Evolutionary conservation across 345 rosid species (phyloP).

Genomic region (Eucalyptus sideroxylon): DNA sequence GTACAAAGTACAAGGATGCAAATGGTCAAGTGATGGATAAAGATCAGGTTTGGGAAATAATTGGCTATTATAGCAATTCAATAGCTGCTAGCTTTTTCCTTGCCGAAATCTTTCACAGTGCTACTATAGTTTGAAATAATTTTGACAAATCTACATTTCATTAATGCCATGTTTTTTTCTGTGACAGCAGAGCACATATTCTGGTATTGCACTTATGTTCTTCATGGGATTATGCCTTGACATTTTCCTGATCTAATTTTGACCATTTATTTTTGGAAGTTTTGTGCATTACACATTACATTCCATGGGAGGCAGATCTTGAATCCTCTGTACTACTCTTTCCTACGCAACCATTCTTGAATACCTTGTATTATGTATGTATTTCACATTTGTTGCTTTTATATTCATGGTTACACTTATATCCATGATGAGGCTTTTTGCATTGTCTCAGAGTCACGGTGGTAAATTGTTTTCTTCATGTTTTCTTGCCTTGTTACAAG

Average conservation of each 20-base stretch:
- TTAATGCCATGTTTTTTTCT: neutral
- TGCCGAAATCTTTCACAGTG: neutral
- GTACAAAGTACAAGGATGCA: constrained; percentile 36
- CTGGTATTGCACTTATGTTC: neutral
- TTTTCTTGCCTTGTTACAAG: neutral
- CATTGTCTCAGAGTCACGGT: neutral
- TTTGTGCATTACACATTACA: neutral
- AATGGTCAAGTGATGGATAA: constrained; percentile 41
- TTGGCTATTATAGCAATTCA: neutral
- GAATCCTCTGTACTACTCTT: neutral
- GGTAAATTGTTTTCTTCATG: neutral
- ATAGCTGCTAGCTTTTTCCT: neutral
- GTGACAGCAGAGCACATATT: neutral
- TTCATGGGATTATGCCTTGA: neutral
- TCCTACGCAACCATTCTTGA: neutral
- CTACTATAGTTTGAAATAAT: neutral
- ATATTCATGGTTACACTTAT: neutral
- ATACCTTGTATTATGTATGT: neutral
- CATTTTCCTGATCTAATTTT: neutral
- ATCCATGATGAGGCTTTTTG: neutral
- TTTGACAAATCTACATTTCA: neutral
- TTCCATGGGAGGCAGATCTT: neutral
- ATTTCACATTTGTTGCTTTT: neutral
- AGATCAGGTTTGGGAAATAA: constrained; percentile 41
- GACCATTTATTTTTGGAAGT: neutral